Evolutionary conservation across 345 rosid genomes (phyloP).

Genomic region (Toxicodendron radicans): DNA sequence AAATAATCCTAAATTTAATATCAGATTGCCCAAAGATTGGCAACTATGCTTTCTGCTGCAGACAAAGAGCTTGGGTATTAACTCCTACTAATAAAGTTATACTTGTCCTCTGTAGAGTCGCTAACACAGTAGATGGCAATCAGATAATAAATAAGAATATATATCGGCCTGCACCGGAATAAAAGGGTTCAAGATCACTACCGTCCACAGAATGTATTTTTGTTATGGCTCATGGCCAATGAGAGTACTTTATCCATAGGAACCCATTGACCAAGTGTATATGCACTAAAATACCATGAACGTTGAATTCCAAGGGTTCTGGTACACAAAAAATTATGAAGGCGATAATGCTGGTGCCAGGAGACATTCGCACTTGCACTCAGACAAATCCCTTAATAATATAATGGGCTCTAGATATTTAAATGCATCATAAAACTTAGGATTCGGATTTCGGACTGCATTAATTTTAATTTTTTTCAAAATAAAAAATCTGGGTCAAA

Average conservation of each 20-base stretch:
- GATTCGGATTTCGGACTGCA: too few relatives aligned
- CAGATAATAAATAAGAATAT: too few relatives aligned
- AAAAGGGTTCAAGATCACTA: too few relatives aligned
- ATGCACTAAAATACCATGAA: not conserved
- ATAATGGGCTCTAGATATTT: not conserved
- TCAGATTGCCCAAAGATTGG: constrained; percentile 3
- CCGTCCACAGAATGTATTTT: too few relatives aligned
- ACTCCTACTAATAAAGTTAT: not conserved
- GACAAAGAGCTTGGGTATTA: not conserved
- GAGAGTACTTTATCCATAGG: not conserved
- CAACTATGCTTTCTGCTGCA: not conserved
- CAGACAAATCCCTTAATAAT: constrained; percentile 7
- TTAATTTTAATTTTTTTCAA: not conserved
- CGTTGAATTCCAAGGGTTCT: not conserved
- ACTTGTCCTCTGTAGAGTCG: not conserved
- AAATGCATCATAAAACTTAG: not conserved
- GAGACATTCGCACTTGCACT: not conserved
- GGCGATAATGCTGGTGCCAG: not conserved
- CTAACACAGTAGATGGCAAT: too few relatives aligned
- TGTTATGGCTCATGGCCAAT: not conserved
- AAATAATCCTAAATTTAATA: not conserved
- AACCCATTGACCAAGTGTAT: not conserved
- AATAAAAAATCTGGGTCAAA: not conserved
- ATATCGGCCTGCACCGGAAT: too few relatives aligned
- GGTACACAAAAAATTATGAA: not conserved